Base-by-base conservation (phyloP, 2,329 filamentous ascomycete species). In the Fonsecaea monophora region DNA sequence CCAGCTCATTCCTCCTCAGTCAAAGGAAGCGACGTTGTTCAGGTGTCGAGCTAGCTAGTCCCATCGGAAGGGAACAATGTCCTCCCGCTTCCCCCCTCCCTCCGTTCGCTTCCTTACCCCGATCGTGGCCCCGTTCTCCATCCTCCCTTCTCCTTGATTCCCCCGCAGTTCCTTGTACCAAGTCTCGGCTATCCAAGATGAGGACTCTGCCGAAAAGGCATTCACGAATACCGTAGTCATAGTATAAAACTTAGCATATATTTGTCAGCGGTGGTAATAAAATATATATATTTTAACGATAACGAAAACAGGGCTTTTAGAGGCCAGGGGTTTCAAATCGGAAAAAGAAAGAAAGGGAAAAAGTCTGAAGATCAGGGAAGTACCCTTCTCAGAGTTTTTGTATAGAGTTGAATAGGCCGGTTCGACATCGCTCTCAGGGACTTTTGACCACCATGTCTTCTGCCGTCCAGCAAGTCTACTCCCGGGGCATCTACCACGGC, bases 401-500 rank as follows among this genome's bases (percentile, higher is more conserved):
- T n/a, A n/a, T n/a, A n/a, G n/a, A n/a, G n/a, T n/a, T 25, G 25
- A 25, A 25, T 25, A 25, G 2, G 25, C 25, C 2, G 25, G 25
- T 25, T 25, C 2, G 0, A 25, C 25, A 25, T 25, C 25, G 25
- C 25, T 25, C 25, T 25, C 25, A 25, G 25, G 25, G 25, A 25
- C 25, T 25, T 25, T 25, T 25, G 25, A 25, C 25, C 25, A 25
- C 25, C n/a, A 60, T 60, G 57, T n/a, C 57, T 5, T 7, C 25
- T 18, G 34, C 18, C 8, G 18, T 45, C 35, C 60, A 64, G 30
- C 65, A 70, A 48, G 65, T 72, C 60, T 62, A 69, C 35, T 62
- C 61, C 10, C 34, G 70, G 50, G 82, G 81, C 67, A 85, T 85
- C 67, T 85, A 80, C 71, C 81, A 82, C 70, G 82, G 79, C 65